These are phyloP conservation scores for Exophiala bonariae DNA, from an alignment of 2,329 filamentous ascomycete genomes.

Conservation along the genomic window DNA sequence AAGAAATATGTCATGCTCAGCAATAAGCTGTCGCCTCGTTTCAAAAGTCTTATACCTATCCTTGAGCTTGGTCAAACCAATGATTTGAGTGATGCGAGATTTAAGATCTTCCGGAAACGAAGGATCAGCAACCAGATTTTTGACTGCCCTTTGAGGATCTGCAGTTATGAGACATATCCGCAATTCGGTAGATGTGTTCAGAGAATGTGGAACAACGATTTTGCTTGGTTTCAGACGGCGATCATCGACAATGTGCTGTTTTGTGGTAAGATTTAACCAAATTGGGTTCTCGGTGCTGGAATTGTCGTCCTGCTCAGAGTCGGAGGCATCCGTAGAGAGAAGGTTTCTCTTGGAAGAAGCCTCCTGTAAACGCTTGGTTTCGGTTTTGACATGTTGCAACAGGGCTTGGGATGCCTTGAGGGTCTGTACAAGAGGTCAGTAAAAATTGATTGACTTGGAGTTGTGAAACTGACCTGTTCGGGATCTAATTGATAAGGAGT, in stretches of 20 bases:
- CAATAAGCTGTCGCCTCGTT: conserved; percentile 75
- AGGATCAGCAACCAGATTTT: conserved; percentile 77
- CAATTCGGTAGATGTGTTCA: conserved; percentile 65
- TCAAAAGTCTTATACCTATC: conserved; percentile 89
- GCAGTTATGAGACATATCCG: conserved; percentile 86
- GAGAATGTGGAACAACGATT: conserved; percentile 73
- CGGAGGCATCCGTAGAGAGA: conserved; percentile 49
- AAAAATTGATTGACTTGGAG: neutral
- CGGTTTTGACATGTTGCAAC: conserved; percentile 56
- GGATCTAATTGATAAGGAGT: conserved; percentile 49
- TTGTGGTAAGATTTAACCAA: conserved; percentile 64
- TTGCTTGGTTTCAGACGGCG: conserved; percentile 80
- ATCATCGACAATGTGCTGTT: conserved; percentile 70
- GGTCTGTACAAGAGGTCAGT: conserved; percentile 43
- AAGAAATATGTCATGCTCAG: conserved; percentile 90
- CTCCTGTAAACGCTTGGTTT: conserved; percentile 48
- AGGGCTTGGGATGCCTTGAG: conserved; percentile 61
- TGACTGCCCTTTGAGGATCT: conserved; percentile 80
- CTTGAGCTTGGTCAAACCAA: conserved; percentile 83
- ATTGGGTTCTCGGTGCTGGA: conserved; percentile 55
- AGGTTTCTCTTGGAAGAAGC: conserved; percentile 54
- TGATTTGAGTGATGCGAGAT: conserved; percentile 70
- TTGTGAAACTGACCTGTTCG: conserved; percentile 40
- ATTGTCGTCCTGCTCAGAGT: conserved; percentile 46
- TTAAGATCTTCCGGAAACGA: conserved; percentile 68